Base-by-base conservation (phyloP, 2,329 filamentous ascomycete species). In the Sordariomycetes sp. region DNA sequence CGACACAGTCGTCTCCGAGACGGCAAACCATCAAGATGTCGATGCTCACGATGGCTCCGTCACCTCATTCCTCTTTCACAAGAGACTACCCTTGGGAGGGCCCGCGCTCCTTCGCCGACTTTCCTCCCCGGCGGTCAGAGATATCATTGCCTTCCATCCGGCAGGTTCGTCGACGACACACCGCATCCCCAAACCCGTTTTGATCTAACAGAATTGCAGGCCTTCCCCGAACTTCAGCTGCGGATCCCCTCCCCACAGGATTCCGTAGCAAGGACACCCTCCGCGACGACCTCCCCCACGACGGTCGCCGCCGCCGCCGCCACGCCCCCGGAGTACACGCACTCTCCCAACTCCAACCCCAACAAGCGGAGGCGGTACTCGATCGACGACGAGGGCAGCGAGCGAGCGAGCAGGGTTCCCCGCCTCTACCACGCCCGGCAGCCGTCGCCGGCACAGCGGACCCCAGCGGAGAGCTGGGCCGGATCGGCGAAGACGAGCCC, bases 321-420 rank as follows among this genome's bases (percentile, higher is more conserved):
- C 59, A 71, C 70, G 48, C 71, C 73, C 3, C 72, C 76, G 10
- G 73, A 77, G 58, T 80, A 80, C 61, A 64, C 74, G 13, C 71
- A 78, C 65, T 79, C 78, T 34, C 72, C 78, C 28, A 72, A 64
- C 60, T 65, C 67, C 32, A 72, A 64, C 60, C 65, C 67, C 32
- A 70, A 67, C 63, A 80, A 80, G 67, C 72, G 76, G 59, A 73
- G 74, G 61, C 71, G 76, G 20, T 61, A 73, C 8, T 75, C 73
- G 1, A 65, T 69, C 55, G 75, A 76, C 3, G 67, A 70, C 22
- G 72, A 73, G 28, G 72, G 74, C 32, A 59, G 45, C 7, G 69
- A 74, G 57, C 68, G 72, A 52, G 67, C 66, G 3, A 74, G 71
- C 60, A 74, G 73, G 50, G 67, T 79, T 15, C 77, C 78, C 32